Percentiles rank a stretch among this genome's conserved stretches.
phyloP scores from a whole-genome alignment of 2,329 filamentous ascomycete species.

The Scedosporium boydii region DNA sequence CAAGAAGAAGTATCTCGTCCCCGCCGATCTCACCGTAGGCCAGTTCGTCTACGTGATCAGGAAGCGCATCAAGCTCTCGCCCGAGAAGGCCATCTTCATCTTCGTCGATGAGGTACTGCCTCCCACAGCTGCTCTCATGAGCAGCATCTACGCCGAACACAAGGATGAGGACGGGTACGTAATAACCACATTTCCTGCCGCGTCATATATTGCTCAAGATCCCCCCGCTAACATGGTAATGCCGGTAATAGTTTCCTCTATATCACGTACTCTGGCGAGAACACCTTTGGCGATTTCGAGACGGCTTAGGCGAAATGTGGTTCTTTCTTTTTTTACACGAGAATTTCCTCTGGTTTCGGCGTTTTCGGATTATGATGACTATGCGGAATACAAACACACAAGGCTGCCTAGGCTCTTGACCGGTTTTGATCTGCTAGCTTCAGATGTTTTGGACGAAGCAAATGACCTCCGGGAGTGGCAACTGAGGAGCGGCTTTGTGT shows the following conservation, averaged over 20 bases:
- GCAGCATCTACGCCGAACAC: slow-evolving; percentile 99
- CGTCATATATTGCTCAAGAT: background rate
- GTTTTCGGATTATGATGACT: background rate
- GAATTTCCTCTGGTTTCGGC: background rate
- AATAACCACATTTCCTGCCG: background rate
- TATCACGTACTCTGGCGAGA: slow-evolving; percentile 99
- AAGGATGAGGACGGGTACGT: slow-evolving; percentile 68
- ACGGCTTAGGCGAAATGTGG: slow-evolving; percentile 20
- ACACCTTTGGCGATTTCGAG: slow-evolving; percentile 71
- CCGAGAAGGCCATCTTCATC: slow-evolving; percentile 99
- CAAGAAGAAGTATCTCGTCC: slow-evolving; percentile 99
- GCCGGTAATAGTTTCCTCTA: slow-evolving; percentile 67
- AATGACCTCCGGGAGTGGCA: background rate
- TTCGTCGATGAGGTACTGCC: slow-evolving; percentile 98
- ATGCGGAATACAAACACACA: background rate
- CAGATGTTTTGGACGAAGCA: background rate
- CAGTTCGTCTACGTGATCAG: slow-evolving; percentile 99
- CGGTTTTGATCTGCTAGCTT: background rate
- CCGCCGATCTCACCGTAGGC: slow-evolving; percentile 92
- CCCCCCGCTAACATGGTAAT: slow-evolving; percentile 10
- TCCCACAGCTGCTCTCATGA: slow-evolving; percentile 95
- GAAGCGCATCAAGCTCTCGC: slow-evolving; percentile 98
- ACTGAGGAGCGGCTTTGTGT: background rate
- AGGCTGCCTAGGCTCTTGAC: background rate
- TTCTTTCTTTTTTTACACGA: background rate